Conservation (phyloP, 176 grass and related monocot genomes). For the Carex myosuroides region DNA sequence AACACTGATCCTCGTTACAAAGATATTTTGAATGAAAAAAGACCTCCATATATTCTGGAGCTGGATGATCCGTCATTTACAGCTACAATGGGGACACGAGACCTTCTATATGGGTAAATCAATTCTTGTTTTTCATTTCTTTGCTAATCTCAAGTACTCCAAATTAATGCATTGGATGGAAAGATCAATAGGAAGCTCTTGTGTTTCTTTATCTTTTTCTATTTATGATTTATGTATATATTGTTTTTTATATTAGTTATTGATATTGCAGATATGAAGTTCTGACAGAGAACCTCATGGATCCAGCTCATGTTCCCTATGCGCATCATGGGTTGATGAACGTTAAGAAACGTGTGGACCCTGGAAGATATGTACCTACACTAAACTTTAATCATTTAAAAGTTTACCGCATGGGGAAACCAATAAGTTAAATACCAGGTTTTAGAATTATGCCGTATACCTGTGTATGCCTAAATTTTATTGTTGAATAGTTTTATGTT, state of each 20-base stretch:
- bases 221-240: slow-evolving; percentile 9
- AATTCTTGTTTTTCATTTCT: background rate
- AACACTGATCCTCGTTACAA: slow-evolving; percentile 40
- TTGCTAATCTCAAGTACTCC: too few species aligned
- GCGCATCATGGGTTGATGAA: slow-evolving; percentile 65
- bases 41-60: slow-evolving; percentile 51
- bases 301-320: slow-evolving; percentile 73
- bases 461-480: too few species aligned
- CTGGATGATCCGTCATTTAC: slow-evolving; percentile 71
- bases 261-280: slow-evolving; percentile 58
- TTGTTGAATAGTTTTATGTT: too few species aligned
- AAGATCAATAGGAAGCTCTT: background rate
- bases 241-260: background rate
- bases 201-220: background rate
- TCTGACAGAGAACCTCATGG: slow-evolving; percentile 78
- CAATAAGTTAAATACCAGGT: too few species aligned
- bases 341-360: slow-evolving; percentile 32
- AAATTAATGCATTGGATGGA: too few species aligned
- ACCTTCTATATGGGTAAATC: slow-evolving; percentile 64
- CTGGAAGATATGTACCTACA: slow-evolving; percentile 62
- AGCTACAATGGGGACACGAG: slow-evolving; percentile 40
- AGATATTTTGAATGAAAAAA: slow-evolving; percentile 46
- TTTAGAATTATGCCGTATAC: too few species aligned
- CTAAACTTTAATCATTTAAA: background rate
- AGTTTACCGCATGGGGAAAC: too few species aligned